Evolutionary conservation across 2,329 filamentous ascomycete species (phyloP).

Genomic region (Mycogone perniciosa): DNA sequence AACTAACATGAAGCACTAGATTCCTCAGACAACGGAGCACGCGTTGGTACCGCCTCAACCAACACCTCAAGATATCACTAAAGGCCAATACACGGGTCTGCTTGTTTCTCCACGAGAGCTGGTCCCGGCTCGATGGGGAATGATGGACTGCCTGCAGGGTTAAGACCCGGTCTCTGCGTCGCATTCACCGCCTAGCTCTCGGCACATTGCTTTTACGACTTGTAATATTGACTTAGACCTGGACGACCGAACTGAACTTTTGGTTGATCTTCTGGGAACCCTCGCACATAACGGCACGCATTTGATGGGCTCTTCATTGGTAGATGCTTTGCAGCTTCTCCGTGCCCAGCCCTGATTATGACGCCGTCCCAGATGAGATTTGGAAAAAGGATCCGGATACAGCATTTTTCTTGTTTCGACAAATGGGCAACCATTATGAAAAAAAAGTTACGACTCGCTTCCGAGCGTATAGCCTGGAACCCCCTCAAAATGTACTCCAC

Average conservation of each 20-base stretch:
- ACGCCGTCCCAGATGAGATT: constrained; percentile 32
- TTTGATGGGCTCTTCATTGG: constrained; percentile 10
- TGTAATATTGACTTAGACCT: constrained; percentile 30
- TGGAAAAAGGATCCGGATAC: constrained; percentile 35
- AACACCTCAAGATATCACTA: constrained; percentile 33
- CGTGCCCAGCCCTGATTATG: constrained; percentile 29
- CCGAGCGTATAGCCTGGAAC: constrained; percentile 22
- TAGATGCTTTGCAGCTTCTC: constrained; percentile 13
- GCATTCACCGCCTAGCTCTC: constrained; percentile 13
- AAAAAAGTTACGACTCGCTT: constrained; percentile 28
- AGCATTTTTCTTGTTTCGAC: constrained; percentile 29
- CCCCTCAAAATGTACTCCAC: constrained; percentile 26
- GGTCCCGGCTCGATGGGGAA: not conserved
- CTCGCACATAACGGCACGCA: constrained; percentile 1
- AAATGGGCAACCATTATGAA: constrained; percentile 36
- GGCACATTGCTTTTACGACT: constrained; percentile 30
- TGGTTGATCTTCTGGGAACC: not conserved
- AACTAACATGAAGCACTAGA: constrained; percentile 25
- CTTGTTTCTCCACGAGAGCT: not conserved
- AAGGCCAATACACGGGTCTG: constrained; percentile 9
- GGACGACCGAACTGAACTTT: constrained; percentile 16
- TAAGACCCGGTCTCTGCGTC: constrained; percentile 5
- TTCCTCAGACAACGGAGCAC: constrained; percentile 38
- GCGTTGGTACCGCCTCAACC: constrained; percentile 30
- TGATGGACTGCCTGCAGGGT: constrained; percentile 7